Evolutionary conservation across 805 yeast species (phyloP).

Genomic region (Suhomyces tanzawaensis): DNA sequence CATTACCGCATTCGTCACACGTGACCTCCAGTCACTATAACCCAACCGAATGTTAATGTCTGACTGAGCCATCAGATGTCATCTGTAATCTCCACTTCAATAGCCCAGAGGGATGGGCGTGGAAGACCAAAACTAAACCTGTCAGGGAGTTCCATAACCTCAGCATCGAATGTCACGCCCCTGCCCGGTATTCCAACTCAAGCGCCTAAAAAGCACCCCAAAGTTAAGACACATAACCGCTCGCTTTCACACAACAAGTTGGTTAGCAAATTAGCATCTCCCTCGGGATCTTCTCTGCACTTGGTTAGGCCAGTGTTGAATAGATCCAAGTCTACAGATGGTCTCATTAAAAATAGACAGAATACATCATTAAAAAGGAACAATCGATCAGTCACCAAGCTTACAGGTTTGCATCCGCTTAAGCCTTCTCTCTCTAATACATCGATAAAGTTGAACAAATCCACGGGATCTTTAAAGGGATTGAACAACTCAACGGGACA

Average conservation of each 20-base stretch:
- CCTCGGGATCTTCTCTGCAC: constrained; percentile 9
- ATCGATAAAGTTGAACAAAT: constrained; percentile 29
- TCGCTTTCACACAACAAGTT: constrained; percentile 33
- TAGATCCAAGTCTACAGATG: constrained; percentile 43
- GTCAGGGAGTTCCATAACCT: neutral
- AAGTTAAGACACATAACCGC: constrained; percentile 21
- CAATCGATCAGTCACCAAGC: constrained; percentile 37
- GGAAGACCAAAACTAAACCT: constrained; percentile 8
- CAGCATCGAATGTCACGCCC: neutral
- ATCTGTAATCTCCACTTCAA: neutral
- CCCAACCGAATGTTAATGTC: neutral
- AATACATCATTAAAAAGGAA: constrained; percentile 28
- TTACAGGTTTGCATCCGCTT: constrained; percentile 35
- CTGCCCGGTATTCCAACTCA: neutral
- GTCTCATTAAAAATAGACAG: constrained; percentile 24
- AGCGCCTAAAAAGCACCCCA: constrained; percentile 1
- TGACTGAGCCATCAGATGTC: neutral
- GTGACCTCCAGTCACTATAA: constrained; percentile 1
- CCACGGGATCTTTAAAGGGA: constrained; percentile 34
- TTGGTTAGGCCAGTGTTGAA: constrained; percentile 29
- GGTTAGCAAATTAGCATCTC: constrained; percentile 25
- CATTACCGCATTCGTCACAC: no score
- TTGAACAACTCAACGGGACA: constrained; percentile 12
- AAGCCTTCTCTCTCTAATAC: constrained; percentile 33
- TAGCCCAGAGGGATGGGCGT: constrained; percentile 5